Evolutionary conservation across 768 basidiomycete genomes (phyloP), one percentile per base, ranked within the genome.

Genomic region (Galerina marginata): DNA sequence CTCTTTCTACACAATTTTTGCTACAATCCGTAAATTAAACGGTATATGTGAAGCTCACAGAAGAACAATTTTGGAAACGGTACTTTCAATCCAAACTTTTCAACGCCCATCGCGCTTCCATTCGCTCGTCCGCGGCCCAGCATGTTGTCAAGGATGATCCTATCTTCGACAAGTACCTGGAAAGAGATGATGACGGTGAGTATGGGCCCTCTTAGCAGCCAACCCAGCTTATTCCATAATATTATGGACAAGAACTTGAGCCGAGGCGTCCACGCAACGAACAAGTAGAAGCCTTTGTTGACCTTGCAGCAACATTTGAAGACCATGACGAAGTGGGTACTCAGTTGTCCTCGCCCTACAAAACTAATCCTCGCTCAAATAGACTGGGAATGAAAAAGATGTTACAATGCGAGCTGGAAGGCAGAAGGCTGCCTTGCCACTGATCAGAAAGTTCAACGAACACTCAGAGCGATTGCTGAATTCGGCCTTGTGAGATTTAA

Each of bases 1-100:
- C 56, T 64, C 38, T 68, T 51, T 60, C 43, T 48, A 60, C 39
- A 42, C 20, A 42, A 3, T 55, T 44, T 57, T 45, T 51, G 16
- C n/a, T 40, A 16, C 14, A 48, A 14, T 49, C 29, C 36, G 25
- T 42, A 48, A 38, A 48, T 62, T 67, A 33, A 60, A 68, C 36
- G 54, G 54, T 53, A 52, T 12, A 26, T 58, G 49, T 38, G 52
- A 71, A 98, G 95, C 82, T 98, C 48, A 85, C 88, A 23, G 94
- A 98, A 75, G 89, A 88, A 59, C 89, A 92, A 68, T 99, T 99
- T 71, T 99, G 97, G 97, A 90, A 87, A 68, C 87, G 97, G 49
- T 99, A 98, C 78, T 97, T 99, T 73, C 91, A 93, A 68, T 96
- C 95, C 29, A 95, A 92, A 69, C 81, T 99, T 11, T 99, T 97